These are phyloP conservation scores for Parasarocladium wereldwijsianum DNA, from an alignment of 2,329 filamentous ascomycete genomes.

Conservation along the genomic window DNA sequence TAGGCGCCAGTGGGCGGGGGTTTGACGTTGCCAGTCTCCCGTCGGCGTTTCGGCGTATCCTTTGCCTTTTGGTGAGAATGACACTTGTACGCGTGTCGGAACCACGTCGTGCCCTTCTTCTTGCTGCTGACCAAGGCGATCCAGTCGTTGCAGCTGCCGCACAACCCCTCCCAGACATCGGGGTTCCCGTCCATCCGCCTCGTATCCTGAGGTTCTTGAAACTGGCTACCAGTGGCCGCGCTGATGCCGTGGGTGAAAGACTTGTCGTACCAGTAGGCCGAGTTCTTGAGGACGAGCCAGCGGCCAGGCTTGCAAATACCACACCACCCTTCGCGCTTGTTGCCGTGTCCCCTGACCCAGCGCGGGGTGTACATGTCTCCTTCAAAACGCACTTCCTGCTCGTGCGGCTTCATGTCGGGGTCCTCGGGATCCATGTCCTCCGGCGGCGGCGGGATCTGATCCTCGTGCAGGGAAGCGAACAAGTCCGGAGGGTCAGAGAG, in stretches of 20 bases:
- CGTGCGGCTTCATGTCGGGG: constrained; percentile 60
- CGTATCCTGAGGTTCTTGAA: constrained; percentile 63
- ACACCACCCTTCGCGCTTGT: constrained; percentile 82
- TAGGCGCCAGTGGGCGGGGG: constrained; percentile 8
- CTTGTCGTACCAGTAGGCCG: constrained; percentile 88
- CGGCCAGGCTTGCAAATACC: constrained; percentile 74
- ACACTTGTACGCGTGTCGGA: constrained; percentile 79
- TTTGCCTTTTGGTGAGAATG: constrained; percentile 60
- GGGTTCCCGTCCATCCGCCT: constrained; percentile 67
- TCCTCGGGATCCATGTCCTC: constrained; percentile 72
- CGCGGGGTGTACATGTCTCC: constrained; percentile 71
- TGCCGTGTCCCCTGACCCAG: constrained; percentile 75
- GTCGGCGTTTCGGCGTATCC: constrained; percentile 52
- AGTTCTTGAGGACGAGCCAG: constrained; percentile 82
- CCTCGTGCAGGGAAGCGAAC: constrained; percentile 59
- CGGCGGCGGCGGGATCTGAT: constrained; percentile 58
- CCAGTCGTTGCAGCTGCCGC: constrained; percentile 67
- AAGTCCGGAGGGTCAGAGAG: constrained; percentile 63
- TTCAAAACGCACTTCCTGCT: constrained; percentile 65
- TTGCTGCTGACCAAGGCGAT: constrained; percentile 71
- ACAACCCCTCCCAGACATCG: constrained; percentile 69
- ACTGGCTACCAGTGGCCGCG: constrained; percentile 63
- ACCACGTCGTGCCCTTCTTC: constrained; percentile 89
- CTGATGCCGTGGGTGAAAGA: constrained; percentile 80
- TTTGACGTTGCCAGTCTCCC: constrained; percentile 42